phyloP scores from a whole-genome alignment of 2,329 filamentous ascomycete genomes.

The Ophiosphaerella herpotricha region DNA sequence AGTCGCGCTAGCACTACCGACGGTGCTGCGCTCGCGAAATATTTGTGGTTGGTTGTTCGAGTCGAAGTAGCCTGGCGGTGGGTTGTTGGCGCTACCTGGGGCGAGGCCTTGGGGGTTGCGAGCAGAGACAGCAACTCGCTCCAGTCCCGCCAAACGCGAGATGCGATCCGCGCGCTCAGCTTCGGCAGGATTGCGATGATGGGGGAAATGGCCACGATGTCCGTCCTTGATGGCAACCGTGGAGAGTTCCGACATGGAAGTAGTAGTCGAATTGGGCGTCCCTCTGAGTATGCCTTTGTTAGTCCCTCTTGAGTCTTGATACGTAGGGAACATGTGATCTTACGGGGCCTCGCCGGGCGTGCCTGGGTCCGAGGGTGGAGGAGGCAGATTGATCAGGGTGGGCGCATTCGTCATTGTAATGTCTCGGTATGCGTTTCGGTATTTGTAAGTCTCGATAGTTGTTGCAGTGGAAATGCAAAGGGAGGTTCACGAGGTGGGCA shows the following conservation, averaged over 20 bases:
- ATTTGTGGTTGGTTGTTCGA: conserved; percentile 68
- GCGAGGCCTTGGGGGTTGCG: conserved; percentile 53
- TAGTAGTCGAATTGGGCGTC: conserved; percentile 90
- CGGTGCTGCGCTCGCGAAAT: conserved; percentile 79
- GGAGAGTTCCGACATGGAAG: conserved; percentile 86
- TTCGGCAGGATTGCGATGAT: conserved; percentile 72
- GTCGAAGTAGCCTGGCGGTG: conserved; percentile 74
- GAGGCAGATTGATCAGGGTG: conserved; percentile 82
- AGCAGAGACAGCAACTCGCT: conserved; percentile 80
- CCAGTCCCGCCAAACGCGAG: conserved; percentile 89
- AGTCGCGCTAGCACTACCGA: conserved; percentile 87
- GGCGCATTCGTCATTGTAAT: conserved; percentile 53
- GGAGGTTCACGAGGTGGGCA: background rate
- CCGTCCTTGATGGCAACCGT: conserved; percentile 97
- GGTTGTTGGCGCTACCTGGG: conserved; percentile 49
- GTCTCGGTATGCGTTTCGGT: conserved; percentile 1
- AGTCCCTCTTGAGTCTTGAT: conserved; percentile 16
- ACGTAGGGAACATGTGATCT: conserved; percentile 42
- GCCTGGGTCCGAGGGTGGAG: conserved; percentile 78
- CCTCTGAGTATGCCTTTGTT: conserved; percentile 60
- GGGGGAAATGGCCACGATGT: conserved; percentile 78
- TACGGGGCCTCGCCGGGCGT: conserved; percentile 91
- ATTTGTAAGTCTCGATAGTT: background rate
- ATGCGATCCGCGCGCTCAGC: conserved; percentile 94
- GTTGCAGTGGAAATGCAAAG: background rate